phyloP scores from a whole-genome alignment of 768 basidiomycete genomes.

The Candolleomyces aberdarensis region DNA sequence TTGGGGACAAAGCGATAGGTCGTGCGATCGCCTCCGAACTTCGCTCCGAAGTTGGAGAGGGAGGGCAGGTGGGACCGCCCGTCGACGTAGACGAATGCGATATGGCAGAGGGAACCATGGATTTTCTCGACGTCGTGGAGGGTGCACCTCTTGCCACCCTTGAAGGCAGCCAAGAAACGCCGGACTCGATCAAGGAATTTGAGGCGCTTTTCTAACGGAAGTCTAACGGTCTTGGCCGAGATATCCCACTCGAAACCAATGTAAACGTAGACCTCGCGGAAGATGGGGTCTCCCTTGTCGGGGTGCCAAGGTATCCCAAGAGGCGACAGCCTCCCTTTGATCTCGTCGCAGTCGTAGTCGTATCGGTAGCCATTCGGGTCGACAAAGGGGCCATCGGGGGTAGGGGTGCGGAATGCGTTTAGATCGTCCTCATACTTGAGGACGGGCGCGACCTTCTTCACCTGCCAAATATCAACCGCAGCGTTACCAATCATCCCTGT shows the following conservation, averaged over 20 bases:
- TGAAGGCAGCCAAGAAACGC: conserved; percentile 11
- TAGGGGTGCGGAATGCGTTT: conserved; percentile 18
- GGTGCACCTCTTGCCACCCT: conserved; percentile 6
- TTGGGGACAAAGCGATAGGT: not conserved
- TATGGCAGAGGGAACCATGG: conserved; percentile 28
- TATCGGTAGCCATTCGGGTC: conserved; percentile 13
- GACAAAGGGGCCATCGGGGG: not conserved
- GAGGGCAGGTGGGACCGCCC: conserved; percentile 17
- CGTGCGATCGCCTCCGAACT: conserved; percentile 7
- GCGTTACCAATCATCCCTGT: conserved; percentile 28
- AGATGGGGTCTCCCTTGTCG: conserved; percentile 22
- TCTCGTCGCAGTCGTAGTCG: conserved; percentile 15
- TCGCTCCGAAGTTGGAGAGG: conserved; percentile 18
- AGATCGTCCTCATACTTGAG: conserved; percentile 25
- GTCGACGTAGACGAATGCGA: conserved; percentile 23
- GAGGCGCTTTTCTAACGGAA: conserved; percentile 25
- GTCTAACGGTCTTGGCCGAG: conserved; percentile 16
- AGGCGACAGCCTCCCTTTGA: conserved; percentile 10
- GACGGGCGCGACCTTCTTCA: conserved; percentile 14
- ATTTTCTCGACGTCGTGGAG: conserved; percentile 22
- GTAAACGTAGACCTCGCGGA: conserved; percentile 19
- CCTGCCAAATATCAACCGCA: conserved; percentile 23
- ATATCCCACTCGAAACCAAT: conserved; percentile 35
- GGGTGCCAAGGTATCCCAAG: conserved; percentile 28
- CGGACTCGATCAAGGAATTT: conserved; percentile 22